Evolutionary conservation across 192 early-diverging fungal species (phyloP).

Genomic region (Backusella sp.): DNA sequence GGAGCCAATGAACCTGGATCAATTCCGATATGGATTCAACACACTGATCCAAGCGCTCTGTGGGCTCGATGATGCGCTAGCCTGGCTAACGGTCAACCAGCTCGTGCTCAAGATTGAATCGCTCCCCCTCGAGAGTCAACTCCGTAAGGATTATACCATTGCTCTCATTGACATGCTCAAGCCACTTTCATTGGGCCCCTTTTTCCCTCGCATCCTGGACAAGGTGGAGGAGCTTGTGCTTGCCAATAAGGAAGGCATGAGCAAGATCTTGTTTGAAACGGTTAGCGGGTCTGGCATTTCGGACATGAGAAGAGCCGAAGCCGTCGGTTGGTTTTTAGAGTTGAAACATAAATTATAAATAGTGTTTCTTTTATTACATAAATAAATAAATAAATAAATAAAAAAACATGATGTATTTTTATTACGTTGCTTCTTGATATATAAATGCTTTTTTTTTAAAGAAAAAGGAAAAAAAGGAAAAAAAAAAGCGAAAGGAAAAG

Average conservation of each 20-base stretch:
- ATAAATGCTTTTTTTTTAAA: neutral
- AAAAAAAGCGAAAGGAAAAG: neutral
- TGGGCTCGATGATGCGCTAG: conserved; percentile 48
- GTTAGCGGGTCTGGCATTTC: conserved; percentile 37
- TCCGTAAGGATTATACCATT: conserved; percentile 24
- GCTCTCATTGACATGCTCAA: conserved; percentile 33
- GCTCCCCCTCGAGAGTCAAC: conserved; percentile 10
- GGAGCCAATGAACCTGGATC: conserved; percentile 42
- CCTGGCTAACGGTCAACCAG: conserved; percentile 50
- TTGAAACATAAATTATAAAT: conserved; percentile 24
- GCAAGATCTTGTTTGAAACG: conserved; percentile 37
- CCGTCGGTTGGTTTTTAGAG: conserved; percentile 39
- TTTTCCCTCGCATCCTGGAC: conserved; percentile 23
- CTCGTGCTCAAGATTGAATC: conserved; percentile 39
- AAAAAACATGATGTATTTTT: neutral
- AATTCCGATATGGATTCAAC: conserved; percentile 48
- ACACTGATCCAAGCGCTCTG: conserved; percentile 49
- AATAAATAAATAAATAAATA: neutral
- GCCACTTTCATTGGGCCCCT: conserved; percentile 34
- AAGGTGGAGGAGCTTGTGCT: conserved; percentile 16
- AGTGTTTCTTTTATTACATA: neutral
- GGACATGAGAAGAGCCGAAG: conserved; percentile 36
- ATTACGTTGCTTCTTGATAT: neutral
- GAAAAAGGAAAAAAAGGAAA: neutral
- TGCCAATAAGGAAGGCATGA: conserved; percentile 11